Conservation (phyloP, 2,329 filamentous ascomycete species). For the Neopestalotiopsis clavispora region DNA sequence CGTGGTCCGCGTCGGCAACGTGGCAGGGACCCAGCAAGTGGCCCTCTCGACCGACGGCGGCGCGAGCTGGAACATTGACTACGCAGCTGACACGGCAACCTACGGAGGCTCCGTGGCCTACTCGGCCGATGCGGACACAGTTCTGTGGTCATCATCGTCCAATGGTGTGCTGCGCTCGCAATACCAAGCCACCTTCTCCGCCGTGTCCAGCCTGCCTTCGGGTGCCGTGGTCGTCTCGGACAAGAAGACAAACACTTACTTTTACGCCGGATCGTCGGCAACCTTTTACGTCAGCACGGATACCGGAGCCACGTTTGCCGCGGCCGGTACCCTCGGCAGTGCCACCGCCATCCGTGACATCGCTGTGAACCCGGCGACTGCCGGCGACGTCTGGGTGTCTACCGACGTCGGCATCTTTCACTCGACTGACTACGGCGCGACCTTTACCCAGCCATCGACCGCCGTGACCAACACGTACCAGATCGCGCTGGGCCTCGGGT, state of each 20-base stretch:
- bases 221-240: constrained; percentile 58
- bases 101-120: constrained; percentile 53
- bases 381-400: constrained; percentile 65
- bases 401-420: constrained; percentile 59
- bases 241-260: constrained; percentile 55
- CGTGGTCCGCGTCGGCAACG: constrained; percentile 56
- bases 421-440: constrained; percentile 54
- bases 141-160: constrained; percentile 51
- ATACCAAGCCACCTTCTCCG: constrained; percentile 45
- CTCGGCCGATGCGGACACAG: constrained; percentile 54
- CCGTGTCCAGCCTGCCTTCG: constrained; percentile 49
- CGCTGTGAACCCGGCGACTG: constrained; percentile 58
- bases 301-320: constrained; percentile 49
- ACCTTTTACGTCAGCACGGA: constrained; percentile 58
- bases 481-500: constrained; percentile 48
- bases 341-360: constrained; percentile 57
- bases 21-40: constrained; percentile 46
- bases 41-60: constrained; percentile 57
- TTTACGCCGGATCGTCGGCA: constrained; percentile 54
- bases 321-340: constrained; percentile 42
- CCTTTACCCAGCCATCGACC: constrained; percentile 46
- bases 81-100: constrained; percentile 49
- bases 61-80: constrained; percentile 51
- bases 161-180: constrained; percentile 48
- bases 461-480: constrained; percentile 45